Percentiles rank a stretch among this genome's conserved stretches.
Conservation (phyloP, 2,329 filamentous ascomycete genomes). For the Cercospora brassicicola region DNA sequence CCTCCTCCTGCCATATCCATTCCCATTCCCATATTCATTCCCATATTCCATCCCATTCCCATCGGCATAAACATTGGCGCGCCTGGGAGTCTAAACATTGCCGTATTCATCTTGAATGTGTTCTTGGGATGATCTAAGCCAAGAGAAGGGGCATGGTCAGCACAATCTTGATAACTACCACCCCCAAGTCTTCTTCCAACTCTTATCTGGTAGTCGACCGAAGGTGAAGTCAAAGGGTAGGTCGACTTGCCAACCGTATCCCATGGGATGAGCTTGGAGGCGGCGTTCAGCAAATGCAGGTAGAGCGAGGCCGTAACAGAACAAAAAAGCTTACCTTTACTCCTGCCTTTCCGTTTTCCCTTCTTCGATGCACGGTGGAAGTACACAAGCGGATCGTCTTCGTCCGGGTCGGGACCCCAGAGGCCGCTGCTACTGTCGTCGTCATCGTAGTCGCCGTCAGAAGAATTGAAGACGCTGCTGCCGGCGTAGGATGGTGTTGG, state of each 20-base stretch:
- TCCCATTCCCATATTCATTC: slow-evolving; percentile 1
- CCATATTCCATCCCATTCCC: background rate
- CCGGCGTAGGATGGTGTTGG: background rate
- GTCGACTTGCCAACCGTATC: background rate
- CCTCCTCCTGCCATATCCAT: background rate
- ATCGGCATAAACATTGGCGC: background rate
- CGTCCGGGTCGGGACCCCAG: slow-evolving; percentile 20
- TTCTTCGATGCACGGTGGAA: slow-evolving; percentile 1
- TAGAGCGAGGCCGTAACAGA: background rate
- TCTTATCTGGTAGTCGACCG: background rate
- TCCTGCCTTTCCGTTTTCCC: background rate
- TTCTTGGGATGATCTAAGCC: background rate
- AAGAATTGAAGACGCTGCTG: background rate
- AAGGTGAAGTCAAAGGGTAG: background rate
- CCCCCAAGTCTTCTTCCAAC: background rate
- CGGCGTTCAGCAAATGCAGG: background rate
- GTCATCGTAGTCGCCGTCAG: background rate
- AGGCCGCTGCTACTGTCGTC: background rate
- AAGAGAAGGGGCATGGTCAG: background rate
- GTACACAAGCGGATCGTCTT: background rate
- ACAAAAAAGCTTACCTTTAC: slow-evolving; percentile 6
- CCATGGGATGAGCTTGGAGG: background rate
- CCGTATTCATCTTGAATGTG: background rate
- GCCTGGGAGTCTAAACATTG: background rate
- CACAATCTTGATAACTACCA: background rate